These are phyloP conservation scores for Termitomyces sp. DNA, from an alignment of 768 basidiomycete species.

Conservation along the genomic window DNA sequence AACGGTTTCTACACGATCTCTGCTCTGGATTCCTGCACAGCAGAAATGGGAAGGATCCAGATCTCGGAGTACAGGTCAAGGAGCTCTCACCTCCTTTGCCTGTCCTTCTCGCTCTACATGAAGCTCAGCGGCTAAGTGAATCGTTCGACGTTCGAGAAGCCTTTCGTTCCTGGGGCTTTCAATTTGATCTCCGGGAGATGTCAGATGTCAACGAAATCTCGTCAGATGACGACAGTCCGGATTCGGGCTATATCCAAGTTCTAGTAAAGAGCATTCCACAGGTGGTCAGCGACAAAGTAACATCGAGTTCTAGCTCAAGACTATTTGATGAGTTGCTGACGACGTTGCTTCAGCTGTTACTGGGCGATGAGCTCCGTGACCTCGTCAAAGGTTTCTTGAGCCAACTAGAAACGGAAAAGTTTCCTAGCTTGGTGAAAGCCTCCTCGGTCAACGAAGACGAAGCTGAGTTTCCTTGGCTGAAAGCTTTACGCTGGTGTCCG, in stretches of 20 bases:
- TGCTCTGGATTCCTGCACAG: conserved; percentile 63
- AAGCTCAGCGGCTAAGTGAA: conserved; percentile 47
- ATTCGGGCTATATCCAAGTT: conserved; percentile 59
- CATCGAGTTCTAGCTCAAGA: conserved; percentile 27
- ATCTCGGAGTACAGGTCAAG: conserved; percentile 32
- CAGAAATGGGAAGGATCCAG: conserved; percentile 22
- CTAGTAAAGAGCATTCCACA: conserved; percentile 61
- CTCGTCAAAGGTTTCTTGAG: conserved; percentile 72
- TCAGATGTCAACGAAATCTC: conserved; percentile 13
- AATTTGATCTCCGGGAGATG: conserved; percentile 35
- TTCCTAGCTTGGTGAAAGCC: conserved; percentile 5
- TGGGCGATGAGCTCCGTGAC: conserved; percentile 69
- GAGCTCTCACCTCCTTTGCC: conserved; percentile 51
- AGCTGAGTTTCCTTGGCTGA: conserved; percentile 53
- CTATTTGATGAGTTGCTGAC: background rate
- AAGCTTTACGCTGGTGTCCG: conserved; percentile 81
- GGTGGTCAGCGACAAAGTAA: conserved; percentile 71
- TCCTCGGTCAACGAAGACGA: conserved; percentile 7
- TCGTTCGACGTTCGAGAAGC: conserved; percentile 38
- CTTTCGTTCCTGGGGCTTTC: conserved; percentile 70
- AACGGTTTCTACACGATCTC: conserved; percentile 71
- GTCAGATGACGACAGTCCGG: conserved; percentile 24
- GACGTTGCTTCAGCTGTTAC: conserved; percentile 45
- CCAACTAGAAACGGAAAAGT: conserved; percentile 47
- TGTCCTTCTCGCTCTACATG: conserved; percentile 63